Evolutionary conservation across 2,329 filamentous ascomycete species (phyloP), one percentile per base, ranked within the genome.

Genomic region (Monosporascus sp.): DNA sequence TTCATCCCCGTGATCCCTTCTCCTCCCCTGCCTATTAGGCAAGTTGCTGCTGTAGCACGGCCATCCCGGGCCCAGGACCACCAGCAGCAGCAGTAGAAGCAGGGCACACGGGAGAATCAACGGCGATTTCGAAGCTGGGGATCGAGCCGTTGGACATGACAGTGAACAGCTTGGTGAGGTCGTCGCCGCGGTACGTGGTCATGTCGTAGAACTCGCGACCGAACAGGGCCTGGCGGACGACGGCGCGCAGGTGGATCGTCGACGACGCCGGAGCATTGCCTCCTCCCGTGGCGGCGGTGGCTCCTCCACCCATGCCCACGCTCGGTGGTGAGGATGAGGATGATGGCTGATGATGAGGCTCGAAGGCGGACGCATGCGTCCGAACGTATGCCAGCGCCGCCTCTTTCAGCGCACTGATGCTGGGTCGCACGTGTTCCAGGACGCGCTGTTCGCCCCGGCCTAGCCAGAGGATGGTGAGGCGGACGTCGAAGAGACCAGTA

Each of bases 191-290:
- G 50, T 65, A 70, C 43, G 53, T 51, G 11, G 55, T 60, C 59
- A 71, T 54, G 38, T 70, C 65, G 53, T 66, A 70, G 27, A 56
- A 55, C 51, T 62, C 62, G 49, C 53, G 54, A 20, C 59, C 65
- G 48, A 65, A 58, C 22, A 55, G 50, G 26, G 61, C 63, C 8
- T 54, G 49, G 19, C 56, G 57, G 14, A 69, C 58, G 22, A 48
- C 44, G 11, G 64, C 63, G 17, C 61, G 52, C 40, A 69, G 55
- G 2, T 27, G 46, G 37, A 26, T 52, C 35, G 22, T 35, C 51
- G 43, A 22, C 44, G 49, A 14, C n/a, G 24, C 20, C 37, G 40
- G 22, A 31, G 16, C 43, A 16, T 17, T 31, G 27, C 27, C 3
- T 14, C 27, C 27, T 14, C 27, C 27, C 9, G 27, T 14, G 9